Percentiles rank a stretch among this genome's conserved stretches.
Evolutionary conservation across 805 yeast species (phyloP).

Genomic region (Cyberlindnera misumaiensis): DNA sequence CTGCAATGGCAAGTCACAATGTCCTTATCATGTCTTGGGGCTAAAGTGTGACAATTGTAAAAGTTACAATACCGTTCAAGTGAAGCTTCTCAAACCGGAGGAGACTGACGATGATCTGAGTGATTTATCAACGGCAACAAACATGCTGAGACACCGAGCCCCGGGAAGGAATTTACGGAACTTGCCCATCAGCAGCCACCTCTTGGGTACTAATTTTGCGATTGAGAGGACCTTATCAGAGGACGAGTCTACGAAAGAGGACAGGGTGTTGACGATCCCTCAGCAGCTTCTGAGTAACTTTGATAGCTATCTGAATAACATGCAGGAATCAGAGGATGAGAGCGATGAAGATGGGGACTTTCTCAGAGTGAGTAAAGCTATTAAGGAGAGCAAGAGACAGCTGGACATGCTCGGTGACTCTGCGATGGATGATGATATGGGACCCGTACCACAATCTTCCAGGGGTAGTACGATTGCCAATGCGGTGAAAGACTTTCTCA

Average conservation of each 20-base stretch:
- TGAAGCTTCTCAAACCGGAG: conserved; percentile 63
- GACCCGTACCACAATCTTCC: neutral
- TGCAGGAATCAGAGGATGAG: conserved; percentile 14
- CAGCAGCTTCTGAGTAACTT: conserved; percentile 24
- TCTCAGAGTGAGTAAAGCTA: conserved; percentile 16
- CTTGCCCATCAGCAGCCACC: conserved; percentile 17
- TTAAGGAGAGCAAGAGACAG: conserved; percentile 6
- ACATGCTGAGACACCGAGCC: conserved; percentile 10
- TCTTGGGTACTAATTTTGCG: conserved; percentile 21
- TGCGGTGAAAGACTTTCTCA: conserved; percentile 15
- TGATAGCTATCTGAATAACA: conserved; percentile 21
- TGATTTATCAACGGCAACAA: conserved; percentile 20
- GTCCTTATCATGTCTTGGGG: conserved; percentile 78
- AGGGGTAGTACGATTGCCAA: conserved; percentile 12
- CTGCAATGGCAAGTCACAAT: conserved; percentile 75
- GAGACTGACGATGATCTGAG: conserved; percentile 30
- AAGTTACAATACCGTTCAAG: conserved; percentile 80
- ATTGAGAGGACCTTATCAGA: conserved; percentile 16
- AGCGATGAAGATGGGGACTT: conserved; percentile 21
- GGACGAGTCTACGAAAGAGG: conserved; percentile 3
- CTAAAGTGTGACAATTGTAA: conserved; percentile 80
- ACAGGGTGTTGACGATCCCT: conserved; percentile 19
- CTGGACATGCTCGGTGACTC: conserved; percentile 7
- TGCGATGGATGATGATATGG: conserved; percentile 4
- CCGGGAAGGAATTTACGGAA: conserved; percentile 15